A percentile compares a stretch with the other conserved stretches of the same genome.
Evolutionary conservation across 148 eudicot genomes (phyloP).

Genomic region (Camellia sinensis): DNA sequence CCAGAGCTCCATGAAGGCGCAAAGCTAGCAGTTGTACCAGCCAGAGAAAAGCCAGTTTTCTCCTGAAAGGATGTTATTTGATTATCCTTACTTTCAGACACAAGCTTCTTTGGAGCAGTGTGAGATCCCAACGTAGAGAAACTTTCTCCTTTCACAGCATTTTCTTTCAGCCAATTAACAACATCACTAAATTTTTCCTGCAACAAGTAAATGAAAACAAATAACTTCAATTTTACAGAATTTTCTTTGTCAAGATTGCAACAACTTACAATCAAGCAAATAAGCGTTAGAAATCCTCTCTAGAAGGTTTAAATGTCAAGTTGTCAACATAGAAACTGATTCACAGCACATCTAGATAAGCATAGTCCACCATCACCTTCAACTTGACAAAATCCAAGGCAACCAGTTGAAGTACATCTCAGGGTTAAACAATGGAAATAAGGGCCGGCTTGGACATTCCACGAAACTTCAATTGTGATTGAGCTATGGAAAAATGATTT

Average conservation of each 20-base stretch:
- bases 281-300: not conserved
- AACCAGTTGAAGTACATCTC: not conserved
- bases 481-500: not conserved
- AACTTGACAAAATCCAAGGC: conserved; percentile 1
- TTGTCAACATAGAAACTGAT: not conserved
- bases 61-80: conserved; percentile 29
- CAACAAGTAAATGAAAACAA: not conserved
- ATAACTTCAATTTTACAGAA: not conserved
- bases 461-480: not conserved
- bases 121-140: conserved; percentile 34
- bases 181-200: conserved; percentile 85
- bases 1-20: conserved; percentile 43
- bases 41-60: conserved; percentile 29
- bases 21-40: conserved; percentile 33
- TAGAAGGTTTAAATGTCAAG: not conserved
- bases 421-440: not conserved
- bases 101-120: conserved; percentile 31
- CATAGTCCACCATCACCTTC: not conserved
- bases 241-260: not conserved
- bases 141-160: conserved; percentile 48
- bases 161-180: conserved; percentile 78
- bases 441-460: not conserved
- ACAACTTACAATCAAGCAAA: not conserved
- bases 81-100: conserved; percentile 41
- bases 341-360: not conserved